Percentiles rank a stretch among this genome's conserved stretches.
Evolutionary conservation across 2,329 filamentous ascomycete genomes (phyloP).

Genomic region (Arthroderma uncinatum): DNA sequence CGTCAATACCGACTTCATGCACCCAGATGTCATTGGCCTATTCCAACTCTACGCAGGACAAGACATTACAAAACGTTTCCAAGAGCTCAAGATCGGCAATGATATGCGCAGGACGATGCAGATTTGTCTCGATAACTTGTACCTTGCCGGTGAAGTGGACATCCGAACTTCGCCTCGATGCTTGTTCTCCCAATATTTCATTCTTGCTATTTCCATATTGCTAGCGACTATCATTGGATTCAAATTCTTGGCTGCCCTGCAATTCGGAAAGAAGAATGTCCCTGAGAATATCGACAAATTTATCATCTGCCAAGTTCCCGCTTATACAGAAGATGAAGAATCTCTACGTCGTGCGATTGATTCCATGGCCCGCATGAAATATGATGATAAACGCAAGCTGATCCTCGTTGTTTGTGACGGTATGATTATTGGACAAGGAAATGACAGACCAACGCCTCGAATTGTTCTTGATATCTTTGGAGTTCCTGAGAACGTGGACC

Average conservation of each 20-base stretch:
- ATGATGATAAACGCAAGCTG: conserved; percentile 96
- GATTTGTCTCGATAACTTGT: conserved; percentile 92
- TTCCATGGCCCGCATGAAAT: conserved; percentile 86
- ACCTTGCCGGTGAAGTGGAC: conserved; percentile 85
- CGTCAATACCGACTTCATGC: conserved; percentile 68
- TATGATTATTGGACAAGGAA: conserved; percentile 99
- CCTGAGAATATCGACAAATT: conserved; percentile 98
- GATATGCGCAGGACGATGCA: conserved; percentile 45
- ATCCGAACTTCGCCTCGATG: conserved; percentile 79
- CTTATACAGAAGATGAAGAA: conserved; percentile 97
- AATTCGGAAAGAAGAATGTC: conserved; percentile 81
- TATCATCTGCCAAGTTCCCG: conserved; percentile 92
- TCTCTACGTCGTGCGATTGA: conserved; percentile 94
- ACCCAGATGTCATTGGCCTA: conserved; percentile 57
- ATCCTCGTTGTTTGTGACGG: conserved; percentile 88
- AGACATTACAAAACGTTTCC: conserved; percentile 77
- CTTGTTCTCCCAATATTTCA: conserved; percentile 77
- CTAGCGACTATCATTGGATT: conserved; percentile 75
- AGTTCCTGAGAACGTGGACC: conserved; percentile 84
- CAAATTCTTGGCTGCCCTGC: conserved; percentile 93
- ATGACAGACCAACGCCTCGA: conserved; percentile 85
- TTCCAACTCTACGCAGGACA: conserved; percentile 65
- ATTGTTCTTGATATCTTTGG: conserved; percentile 96
- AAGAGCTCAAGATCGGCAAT: conserved; percentile 48
- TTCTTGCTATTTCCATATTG: conserved; percentile 72